phyloP scores from a whole-genome alignment of 2,329 filamentous ascomycete genomes.

The Hypoxylon sp. region DNA sequence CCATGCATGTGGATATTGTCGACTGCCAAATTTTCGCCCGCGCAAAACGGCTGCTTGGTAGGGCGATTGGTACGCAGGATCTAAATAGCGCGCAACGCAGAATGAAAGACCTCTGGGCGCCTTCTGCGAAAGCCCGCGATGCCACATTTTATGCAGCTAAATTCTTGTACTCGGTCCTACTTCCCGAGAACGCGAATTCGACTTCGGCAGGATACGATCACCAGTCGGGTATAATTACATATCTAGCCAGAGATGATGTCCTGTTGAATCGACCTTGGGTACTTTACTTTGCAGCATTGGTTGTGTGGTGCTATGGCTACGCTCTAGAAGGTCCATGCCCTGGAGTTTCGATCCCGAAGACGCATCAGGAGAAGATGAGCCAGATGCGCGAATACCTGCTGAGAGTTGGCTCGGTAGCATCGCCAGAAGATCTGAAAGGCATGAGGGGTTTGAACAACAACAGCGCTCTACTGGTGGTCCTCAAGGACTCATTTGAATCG shows the following conservation, averaged over 20 bases:
- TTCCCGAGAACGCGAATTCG: constrained; percentile 68
- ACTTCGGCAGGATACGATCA: constrained; percentile 57
- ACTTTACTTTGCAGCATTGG: constrained; percentile 90
- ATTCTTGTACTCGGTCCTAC: constrained; percentile 87
- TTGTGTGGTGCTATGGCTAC: constrained; percentile 96
- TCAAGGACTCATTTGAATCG: constrained; percentile 84
- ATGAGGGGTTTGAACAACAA: constrained; percentile 86
- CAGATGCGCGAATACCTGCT: constrained; percentile 87
- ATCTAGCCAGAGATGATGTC: constrained; percentile 89
- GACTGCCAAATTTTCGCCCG: constrained; percentile 97
- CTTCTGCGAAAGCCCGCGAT: constrained; percentile 87
- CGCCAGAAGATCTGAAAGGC: constrained; percentile 82
- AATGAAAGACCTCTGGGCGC: constrained; percentile 92
- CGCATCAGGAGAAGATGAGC: constrained; percentile 75
- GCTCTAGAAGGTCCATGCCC: constrained; percentile 86
- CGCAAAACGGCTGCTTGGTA: constrained; percentile 85
- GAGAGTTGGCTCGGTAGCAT: constrained; percentile 78
- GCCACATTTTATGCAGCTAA: constrained; percentile 93
- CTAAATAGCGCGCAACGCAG: constrained; percentile 83
- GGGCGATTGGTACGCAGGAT: constrained; percentile 86
- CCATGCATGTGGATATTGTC: constrained; percentile 97
- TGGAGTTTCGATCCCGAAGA: constrained; percentile 66
- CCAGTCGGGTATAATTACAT: constrained; percentile 65
- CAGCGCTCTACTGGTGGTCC: constrained; percentile 83
- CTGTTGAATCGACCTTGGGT: constrained; percentile 95